phyloP scores from a whole-genome alignment of 2,329 filamentous ascomycete genomes.

The Ramularia collo-cygni region DNA sequence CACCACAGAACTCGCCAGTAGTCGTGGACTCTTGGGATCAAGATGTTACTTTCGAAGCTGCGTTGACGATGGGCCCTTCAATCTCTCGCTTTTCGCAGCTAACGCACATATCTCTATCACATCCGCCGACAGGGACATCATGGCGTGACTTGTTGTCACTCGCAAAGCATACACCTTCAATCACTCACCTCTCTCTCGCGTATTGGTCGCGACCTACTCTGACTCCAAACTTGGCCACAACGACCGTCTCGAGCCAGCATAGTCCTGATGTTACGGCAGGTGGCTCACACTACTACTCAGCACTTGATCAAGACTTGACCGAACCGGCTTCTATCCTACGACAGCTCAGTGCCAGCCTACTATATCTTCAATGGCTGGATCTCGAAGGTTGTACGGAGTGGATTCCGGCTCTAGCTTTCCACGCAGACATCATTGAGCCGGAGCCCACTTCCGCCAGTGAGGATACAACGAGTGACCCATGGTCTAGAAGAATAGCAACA shows the following conservation, averaged over 20 bases:
- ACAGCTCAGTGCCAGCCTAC: constrained; percentile 48
- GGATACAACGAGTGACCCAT: constrained; percentile 3
- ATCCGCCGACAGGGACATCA: constrained; percentile 42
- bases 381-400: constrained; percentile 53
- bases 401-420: constrained; percentile 43
- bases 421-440: neutral
- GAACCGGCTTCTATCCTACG: constrained; percentile 52
- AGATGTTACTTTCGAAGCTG: constrained; percentile 24
- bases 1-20: neutral
- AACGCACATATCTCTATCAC: constrained; percentile 52
- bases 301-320: constrained; percentile 48
- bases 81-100: constrained; percentile 44
- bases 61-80: constrained; percentile 20
- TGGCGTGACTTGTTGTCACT: constrained; percentile 52
- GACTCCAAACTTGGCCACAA: constrained; percentile 47
- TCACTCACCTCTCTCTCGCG: constrained; percentile 57
- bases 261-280: constrained; percentile 41
- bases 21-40: constrained; percentile 45
- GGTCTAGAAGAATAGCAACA: constrained; percentile 11
- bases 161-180: constrained; percentile 45
- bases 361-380: constrained; percentile 56
- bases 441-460: constrained; percentile 1
- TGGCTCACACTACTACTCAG: constrained; percentile 48
- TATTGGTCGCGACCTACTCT: constrained; percentile 55
- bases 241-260: constrained; percentile 37